These are phyloP conservation scores for Candida smagusa DNA, from an alignment of 1,139 yeast genomes.

Conservation along the genomic window DNA sequence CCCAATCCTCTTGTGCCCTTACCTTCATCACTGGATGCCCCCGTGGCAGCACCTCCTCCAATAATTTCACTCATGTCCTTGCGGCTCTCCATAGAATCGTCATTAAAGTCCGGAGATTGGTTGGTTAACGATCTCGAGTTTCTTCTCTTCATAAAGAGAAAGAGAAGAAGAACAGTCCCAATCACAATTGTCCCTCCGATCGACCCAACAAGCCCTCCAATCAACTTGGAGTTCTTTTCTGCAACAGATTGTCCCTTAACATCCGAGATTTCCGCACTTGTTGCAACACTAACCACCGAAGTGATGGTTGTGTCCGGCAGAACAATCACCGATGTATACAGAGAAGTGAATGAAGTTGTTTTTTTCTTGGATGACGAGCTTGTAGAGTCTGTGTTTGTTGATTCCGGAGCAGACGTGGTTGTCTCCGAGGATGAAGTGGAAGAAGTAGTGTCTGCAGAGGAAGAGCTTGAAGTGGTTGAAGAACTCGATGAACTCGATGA, in stretches of 20 bases:
- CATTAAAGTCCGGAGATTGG: slow-evolving; percentile 46
- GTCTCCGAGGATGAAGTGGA: slow-evolving; percentile 9
- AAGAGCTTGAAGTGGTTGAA: slow-evolving; percentile 4
- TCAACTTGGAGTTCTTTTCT: slow-evolving; percentile 34
- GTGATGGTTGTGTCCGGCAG: slow-evolving; percentile 41
- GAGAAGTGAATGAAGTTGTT: slow-evolving; percentile 13
- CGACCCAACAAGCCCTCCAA: slow-evolving; percentile 49
- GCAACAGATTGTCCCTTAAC: slow-evolving; percentile 14
- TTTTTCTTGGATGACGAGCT: not conserved
- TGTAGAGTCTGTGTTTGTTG: slow-evolving; percentile 10
- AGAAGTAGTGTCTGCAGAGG: slow-evolving; percentile 8
- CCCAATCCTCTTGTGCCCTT: slow-evolving; percentile 12
- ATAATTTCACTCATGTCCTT: slow-evolving; percentile 8
- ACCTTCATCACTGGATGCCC: slow-evolving; percentile 1
- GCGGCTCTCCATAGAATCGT: slow-evolving; percentile 13
- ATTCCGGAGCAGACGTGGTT: slow-evolving; percentile 11
- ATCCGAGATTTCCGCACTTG: slow-evolving; percentile 19
- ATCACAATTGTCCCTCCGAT: slow-evolving; percentile 46
- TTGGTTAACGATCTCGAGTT: slow-evolving; percentile 30
- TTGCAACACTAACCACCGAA: slow-evolving; percentile 39
- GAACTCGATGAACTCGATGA: slow-evolving; percentile 4
- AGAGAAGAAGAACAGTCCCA: slow-evolving; percentile 36
- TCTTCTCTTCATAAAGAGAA: slow-evolving; percentile 34
- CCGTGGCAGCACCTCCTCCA: slow-evolving; percentile 4
- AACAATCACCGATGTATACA: slow-evolving; percentile 23